Base-by-base conservation (phyloP, 164 flowering plant genomes). In the Litsea cubeba region DNA sequence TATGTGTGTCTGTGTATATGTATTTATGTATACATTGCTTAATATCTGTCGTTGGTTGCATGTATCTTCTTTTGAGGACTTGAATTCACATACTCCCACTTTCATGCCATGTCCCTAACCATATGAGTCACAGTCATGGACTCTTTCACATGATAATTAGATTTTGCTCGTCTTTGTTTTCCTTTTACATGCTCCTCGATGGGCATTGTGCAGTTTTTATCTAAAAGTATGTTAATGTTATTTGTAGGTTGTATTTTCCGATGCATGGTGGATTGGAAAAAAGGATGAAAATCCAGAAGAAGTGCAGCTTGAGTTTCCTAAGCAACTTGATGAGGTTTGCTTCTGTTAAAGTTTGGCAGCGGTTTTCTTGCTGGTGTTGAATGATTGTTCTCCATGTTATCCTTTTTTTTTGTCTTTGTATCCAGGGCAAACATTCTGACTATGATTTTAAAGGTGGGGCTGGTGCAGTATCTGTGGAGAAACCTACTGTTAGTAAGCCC, bases 261-360 rank as follows among this genome's bases (percentile, higher is more conserved):
- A 95, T 63, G 98, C 90, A 65, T 89, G 96, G 97, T 95, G 98
- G 99, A 90, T 95, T 71, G 97, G 99, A 70, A 88, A 18, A 65
- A 90, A 87, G 81, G 96, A 88, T 23, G 96, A 91, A 73, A 95
- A 93, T 79, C 97, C 97, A 1, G 92, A 88, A 76, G 99, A 93
- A 85, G 78, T 79, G 24, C 81, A 79, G 28, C 89, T 95, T 30
- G 93, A 88, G 63, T 90, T 93, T 79, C 99, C 98, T 5, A 81
- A 86, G 78, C 91, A 90, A 74, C 69, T 93, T 70, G 76, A 30
- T 77, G 82, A 85, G 95, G 97, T 93, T 71, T 71, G 83, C 65
- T 72, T 70, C 7, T 66, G 23, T 69, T 7, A 12, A 12, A n/a
- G 12, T 65, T 64, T 51, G 23, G 18, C 65, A 28, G 25, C 50